Evolutionary conservation across 768 basidiomycete species (phyloP).

Genomic region (Lactifluus echinatus): DNA sequence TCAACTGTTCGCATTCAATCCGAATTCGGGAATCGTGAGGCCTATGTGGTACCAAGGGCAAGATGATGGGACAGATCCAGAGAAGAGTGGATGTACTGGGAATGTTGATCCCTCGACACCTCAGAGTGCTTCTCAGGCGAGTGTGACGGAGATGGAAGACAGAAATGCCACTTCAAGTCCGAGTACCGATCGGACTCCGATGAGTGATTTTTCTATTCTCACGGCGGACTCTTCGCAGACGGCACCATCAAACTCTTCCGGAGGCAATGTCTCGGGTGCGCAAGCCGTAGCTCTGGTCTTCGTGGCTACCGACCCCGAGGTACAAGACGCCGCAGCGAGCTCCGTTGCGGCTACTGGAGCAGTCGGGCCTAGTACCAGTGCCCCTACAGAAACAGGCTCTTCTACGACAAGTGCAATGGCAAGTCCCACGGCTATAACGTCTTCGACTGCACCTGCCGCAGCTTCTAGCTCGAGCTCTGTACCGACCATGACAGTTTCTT

Average conservation of each 20-base stretch:
- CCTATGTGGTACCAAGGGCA: conserved; percentile 41
- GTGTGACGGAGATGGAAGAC: conserved; percentile 4
- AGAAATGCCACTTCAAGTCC: neutral
- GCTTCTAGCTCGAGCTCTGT: neutral
- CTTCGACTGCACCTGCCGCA: neutral
- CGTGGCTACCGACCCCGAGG: conserved; percentile 32
- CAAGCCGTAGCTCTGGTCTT: conserved; percentile 50
- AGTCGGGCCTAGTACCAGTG: neutral
- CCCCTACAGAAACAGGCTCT: neutral
- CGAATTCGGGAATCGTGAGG: conserved; percentile 36
- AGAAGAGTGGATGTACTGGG: conserved; percentile 14
- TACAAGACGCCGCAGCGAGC: conserved; percentile 15
- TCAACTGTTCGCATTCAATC: conserved; percentile 54
- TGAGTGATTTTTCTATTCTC: neutral
- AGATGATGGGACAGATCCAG: conserved; percentile 24
- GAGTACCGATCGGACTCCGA: neutral
- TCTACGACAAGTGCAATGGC: neutral
- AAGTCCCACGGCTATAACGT: neutral
- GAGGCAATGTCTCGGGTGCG: conserved; percentile 17
- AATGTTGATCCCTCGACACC: conserved; percentile 14
- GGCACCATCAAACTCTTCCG: conserved; percentile 15
- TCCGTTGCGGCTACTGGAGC: conserved; percentile 9
- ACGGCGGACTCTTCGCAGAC: conserved; percentile 1
- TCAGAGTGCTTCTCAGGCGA: conserved; percentile 5
- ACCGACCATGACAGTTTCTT: neutral